Evolutionary conservation across 345 rosid genomes (phyloP), one percentile per base, ranked within the genome.

Genomic region (Citrus mangshanensis): DNA sequence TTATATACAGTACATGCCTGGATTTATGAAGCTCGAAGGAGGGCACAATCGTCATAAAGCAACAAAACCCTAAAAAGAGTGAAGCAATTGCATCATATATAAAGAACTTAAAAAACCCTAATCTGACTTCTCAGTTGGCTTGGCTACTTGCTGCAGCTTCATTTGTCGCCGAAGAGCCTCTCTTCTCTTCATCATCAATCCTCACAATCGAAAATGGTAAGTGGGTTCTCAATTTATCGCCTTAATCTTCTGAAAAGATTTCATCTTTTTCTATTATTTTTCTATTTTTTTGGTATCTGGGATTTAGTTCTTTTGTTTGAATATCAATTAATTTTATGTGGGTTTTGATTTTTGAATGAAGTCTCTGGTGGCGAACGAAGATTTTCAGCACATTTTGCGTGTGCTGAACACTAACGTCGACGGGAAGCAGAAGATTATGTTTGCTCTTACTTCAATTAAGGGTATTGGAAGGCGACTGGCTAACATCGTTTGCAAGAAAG

Each of bases 401-500:
- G 98, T 94, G 79, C 85, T 90, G 55, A 93, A 94, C 85, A 94
- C 98, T 8, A 94, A 94, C 68, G 97, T 94, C 30, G 97, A 94
- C 83, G 97, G 97, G 1, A 94, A 93, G 79, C 96, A 91, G 82
- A 94, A 88, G 89, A 93, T 91, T 18, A 93, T 93, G 97, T 93
- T 92, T 85, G 98, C 98, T 28, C 81, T 94, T 61, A 94, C 97
- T 85, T 91, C 98, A 16, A 94, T 93, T 83, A 94, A 94, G 65
- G 98, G 98, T 88, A 94, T 93, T 34, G 97, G 97, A 4, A 87
- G 98, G 83, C 85, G 96, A 32, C 88, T 93, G 24, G 93, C 97
- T 42, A 92, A 94, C 91, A 91, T 94, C 46, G 98, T 88, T 67
- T 94, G 98, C 94, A 94, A 94, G 93, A 94, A 93, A 78, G 98